Evolutionary conservation across 768 basidiomycete genomes (phyloP).

Genomic region (Mycena latifolia): DNA sequence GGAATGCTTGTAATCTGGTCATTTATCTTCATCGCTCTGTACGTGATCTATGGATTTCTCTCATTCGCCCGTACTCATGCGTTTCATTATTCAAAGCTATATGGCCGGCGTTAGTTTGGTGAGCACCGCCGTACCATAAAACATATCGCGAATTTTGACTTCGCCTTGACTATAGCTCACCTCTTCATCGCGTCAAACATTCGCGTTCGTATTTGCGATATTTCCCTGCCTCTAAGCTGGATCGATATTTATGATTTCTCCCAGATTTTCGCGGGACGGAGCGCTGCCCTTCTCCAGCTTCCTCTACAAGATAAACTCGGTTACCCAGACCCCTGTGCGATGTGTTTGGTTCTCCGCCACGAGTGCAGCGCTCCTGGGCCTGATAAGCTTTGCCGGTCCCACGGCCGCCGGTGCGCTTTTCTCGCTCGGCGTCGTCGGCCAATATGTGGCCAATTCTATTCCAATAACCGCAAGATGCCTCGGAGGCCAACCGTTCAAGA

Average conservation of each 20-base stretch:
- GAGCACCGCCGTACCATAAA: not conserved
- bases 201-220: slow-evolving; percentile 7
- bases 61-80: no score
- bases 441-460: slow-evolving; percentile 61
- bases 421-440: slow-evolving; percentile 56
- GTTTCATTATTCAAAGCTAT: not conserved
- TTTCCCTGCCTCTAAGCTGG: no score
- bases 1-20: slow-evolving; percentile 67
- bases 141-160: not conserved
- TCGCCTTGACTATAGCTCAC: slow-evolving; percentile 7
- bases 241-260: no score
- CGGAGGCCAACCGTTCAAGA: slow-evolving; percentile 58
- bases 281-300: not conserved
- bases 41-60: no score
- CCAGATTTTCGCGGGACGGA: slow-evolving; percentile 18
- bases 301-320: slow-evolving; percentile 19
- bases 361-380: slow-evolving; percentile 56
- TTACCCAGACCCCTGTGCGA: slow-evolving; percentile 58
- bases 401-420: slow-evolving; percentile 70
- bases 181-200: slow-evolving; percentile 23
- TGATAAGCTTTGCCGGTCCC: slow-evolving; percentile 65
- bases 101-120: slow-evolving; percentile 2
- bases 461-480: slow-evolving; percentile 65
- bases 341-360: slow-evolving; percentile 64
- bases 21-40: slow-evolving; percentile 65